phyloP scores from a whole-genome alignment of 495 filamentous ascomycete species.

The Trichodelitschia bisporula region DNA sequence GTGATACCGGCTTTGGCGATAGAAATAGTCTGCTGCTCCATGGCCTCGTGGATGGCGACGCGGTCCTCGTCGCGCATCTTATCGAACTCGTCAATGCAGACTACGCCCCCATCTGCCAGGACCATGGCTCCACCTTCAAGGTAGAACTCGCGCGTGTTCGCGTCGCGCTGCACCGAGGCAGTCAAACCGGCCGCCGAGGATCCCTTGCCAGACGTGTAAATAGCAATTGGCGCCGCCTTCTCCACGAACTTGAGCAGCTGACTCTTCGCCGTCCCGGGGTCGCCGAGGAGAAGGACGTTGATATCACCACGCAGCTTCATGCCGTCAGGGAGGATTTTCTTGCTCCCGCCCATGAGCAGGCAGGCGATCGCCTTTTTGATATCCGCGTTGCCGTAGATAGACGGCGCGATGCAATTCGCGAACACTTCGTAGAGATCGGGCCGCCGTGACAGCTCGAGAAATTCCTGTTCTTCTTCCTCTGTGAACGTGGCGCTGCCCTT shows the following conservation, averaged over 20 bases:
- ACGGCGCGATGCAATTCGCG: slow-evolving; percentile 81
- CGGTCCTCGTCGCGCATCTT: slow-evolving; percentile 99
- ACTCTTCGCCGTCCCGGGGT: slow-evolving; percentile 96
- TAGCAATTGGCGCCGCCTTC: slow-evolving; percentile 87
- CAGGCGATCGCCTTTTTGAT: slow-evolving; percentile 99
- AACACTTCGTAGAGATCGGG: slow-evolving; percentile 83
- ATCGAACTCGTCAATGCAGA: slow-evolving; percentile 99
- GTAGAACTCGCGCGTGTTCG: slow-evolving; percentile 84
- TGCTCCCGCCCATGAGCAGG: slow-evolving; percentile 81
- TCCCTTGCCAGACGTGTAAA: slow-evolving; percentile 97
- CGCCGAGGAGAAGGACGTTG: slow-evolving; percentile 90
- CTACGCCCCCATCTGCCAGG: slow-evolving; percentile 87
- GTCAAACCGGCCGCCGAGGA: slow-evolving; percentile 97
- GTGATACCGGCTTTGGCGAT: slow-evolving; percentile 99
- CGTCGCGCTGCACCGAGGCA: slow-evolving; percentile 87
- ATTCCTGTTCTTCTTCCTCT: slow-evolving; percentile 94
- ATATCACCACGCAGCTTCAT: slow-evolving; percentile 98
- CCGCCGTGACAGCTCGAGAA: slow-evolving; percentile 71
- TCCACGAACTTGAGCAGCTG: slow-evolving; percentile 95
- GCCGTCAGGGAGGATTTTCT: slow-evolving; percentile 94
- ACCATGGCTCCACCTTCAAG: slow-evolving; percentile 99
- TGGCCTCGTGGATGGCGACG: slow-evolving; percentile 98
- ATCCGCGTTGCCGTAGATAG: slow-evolving; percentile 87
- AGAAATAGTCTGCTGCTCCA: slow-evolving; percentile 99
- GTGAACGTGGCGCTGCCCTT: slow-evolving; percentile 72